These are phyloP conservation scores for Pichiaceae sp. DNA, from an alignment of 1,139 yeast genomes.

Conservation along the genomic window DNA sequence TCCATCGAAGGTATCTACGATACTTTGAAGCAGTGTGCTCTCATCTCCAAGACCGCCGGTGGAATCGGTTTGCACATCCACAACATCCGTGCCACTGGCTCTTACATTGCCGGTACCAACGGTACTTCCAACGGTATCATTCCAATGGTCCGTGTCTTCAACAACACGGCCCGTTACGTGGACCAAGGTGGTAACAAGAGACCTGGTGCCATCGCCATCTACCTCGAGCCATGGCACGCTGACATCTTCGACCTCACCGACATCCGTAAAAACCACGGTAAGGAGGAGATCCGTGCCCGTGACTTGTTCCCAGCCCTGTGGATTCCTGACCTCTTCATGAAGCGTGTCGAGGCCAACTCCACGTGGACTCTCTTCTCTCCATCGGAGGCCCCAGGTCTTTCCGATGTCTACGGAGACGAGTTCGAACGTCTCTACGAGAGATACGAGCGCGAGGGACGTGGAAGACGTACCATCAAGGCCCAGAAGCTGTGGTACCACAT, in stretches of 20 bases:
- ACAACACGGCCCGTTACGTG: constrained; percentile 54
- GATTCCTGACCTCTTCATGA: constrained; percentile 57
- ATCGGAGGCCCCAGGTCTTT: constrained; percentile 47
- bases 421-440: constrained; percentile 39
- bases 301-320: constrained; percentile 56
- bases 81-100: constrained; percentile 47
- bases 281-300: constrained; percentile 55
- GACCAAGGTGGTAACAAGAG: constrained; percentile 62
- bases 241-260: constrained; percentile 50
- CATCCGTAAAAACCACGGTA: constrained; percentile 53
- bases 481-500: constrained; percentile 53
- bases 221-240: constrained; percentile 56
- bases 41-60: constrained; percentile 53
- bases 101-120: constrained; percentile 49
- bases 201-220: constrained; percentile 56
- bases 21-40: constrained; percentile 47
- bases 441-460: constrained; percentile 43
- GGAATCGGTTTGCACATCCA: constrained; percentile 56
- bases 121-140: constrained; percentile 54
- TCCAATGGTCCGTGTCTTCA: constrained; percentile 55
- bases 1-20: constrained; percentile 55
- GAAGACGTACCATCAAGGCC: constrained; percentile 43
- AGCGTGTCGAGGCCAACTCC: constrained; percentile 44
- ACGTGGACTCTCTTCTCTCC: constrained; percentile 56
- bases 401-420: constrained; percentile 48